phyloP scores from a whole-genome alignment of 2,329 filamentous ascomycete species.

The Diaporthe velutina region DNA sequence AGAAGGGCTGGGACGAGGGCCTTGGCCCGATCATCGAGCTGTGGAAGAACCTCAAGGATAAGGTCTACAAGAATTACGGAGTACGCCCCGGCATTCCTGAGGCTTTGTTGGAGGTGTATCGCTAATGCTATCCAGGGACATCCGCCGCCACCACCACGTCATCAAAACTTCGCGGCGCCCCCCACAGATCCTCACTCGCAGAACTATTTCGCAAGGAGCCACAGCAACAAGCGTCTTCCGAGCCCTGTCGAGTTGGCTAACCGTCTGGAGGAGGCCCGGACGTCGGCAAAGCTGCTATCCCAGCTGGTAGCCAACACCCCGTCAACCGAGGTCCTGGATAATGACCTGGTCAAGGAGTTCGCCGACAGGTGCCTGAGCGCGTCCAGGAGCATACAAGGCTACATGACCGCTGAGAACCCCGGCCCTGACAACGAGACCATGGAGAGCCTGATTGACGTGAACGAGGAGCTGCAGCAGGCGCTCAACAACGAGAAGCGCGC shows the following conservation, averaged over 20 bases:
- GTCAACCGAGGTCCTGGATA: constrained; percentile 78
- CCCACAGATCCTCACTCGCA: constrained; percentile 59
- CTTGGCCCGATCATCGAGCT: constrained; percentile 80
- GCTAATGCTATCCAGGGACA: constrained; percentile 43
- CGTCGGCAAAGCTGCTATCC: constrained; percentile 90
- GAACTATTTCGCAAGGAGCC: constrained; percentile 70
- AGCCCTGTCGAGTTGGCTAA: constrained; percentile 81
- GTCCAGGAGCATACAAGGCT: constrained; percentile 84
- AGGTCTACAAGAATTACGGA: constrained; percentile 65
- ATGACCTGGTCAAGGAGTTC: constrained; percentile 95
- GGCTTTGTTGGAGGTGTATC: constrained; percentile 33
- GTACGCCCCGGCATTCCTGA: constrained; percentile 51
- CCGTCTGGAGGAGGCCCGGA: constrained; percentile 89
- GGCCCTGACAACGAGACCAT: constrained; percentile 93
- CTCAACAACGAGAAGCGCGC: constrained; percentile 88
- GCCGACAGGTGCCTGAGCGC: constrained; percentile 86
- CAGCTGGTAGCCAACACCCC: constrained; percentile 92
- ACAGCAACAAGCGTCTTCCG: constrained; percentile 68
- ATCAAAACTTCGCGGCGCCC: constrained; percentile 58
- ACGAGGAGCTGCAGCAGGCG: constrained; percentile 88
- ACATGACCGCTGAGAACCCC: constrained; percentile 85
- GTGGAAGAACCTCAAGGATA: constrained; percentile 90
- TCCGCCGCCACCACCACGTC: constrained; percentile 45
- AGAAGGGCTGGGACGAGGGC: constrained; percentile 81
- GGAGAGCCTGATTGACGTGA: constrained; percentile 92